Evolutionary conservation across 768 basidiomycete genomes (phyloP).

Genomic region (Lactarius evosmus): DNA sequence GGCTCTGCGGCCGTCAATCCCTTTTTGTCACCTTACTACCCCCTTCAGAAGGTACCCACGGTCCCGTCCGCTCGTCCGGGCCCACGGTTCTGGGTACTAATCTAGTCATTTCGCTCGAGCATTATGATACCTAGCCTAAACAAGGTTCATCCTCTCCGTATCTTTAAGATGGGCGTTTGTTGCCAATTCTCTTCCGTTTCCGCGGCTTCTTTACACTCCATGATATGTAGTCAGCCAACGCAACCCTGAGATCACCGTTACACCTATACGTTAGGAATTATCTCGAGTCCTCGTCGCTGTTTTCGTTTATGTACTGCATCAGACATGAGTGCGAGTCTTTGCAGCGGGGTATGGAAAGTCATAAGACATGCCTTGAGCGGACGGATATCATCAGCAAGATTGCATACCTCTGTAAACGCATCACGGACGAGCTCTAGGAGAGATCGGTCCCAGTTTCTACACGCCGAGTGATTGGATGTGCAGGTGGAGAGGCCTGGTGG

Average conservation of each 20-base stretch:
- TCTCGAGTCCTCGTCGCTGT: conserved; percentile 9
- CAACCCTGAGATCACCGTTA: conserved; percentile 27
- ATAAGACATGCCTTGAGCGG: too few species aligned
- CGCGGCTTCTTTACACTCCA: conserved; percentile 24
- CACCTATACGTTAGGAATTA: conserved; percentile 12
- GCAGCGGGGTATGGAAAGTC: too few species aligned
- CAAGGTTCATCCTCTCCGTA: conserved; percentile 26
- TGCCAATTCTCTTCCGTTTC: conserved; percentile 19
- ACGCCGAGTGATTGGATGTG: too few species aligned
- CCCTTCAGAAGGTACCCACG: conserved; percentile 23
- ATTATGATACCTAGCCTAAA: conserved; percentile 23
- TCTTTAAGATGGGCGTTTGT: conserved; percentile 25
- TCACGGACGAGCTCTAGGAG: too few species aligned
- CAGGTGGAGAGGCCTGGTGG: too few species aligned
- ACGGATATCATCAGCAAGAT: too few species aligned
- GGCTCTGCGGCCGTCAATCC: conserved; percentile 20
- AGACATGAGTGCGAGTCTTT: too few species aligned
- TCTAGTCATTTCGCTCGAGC: conserved; percentile 21
- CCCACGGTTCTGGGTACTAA: conserved; percentile 23
- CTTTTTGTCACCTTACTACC: conserved; percentile 24
- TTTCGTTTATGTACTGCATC: conserved; percentile 19
- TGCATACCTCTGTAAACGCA: too few species aligned
- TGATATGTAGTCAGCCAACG: conserved; percentile 23
- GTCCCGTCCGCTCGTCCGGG: conserved; percentile 27
- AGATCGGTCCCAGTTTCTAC: too few species aligned